These are phyloP conservation scores for Penicillium corylophilum DNA, from an alignment of 2,329 filamentous ascomycete species.

Conservation along the genomic window DNA sequence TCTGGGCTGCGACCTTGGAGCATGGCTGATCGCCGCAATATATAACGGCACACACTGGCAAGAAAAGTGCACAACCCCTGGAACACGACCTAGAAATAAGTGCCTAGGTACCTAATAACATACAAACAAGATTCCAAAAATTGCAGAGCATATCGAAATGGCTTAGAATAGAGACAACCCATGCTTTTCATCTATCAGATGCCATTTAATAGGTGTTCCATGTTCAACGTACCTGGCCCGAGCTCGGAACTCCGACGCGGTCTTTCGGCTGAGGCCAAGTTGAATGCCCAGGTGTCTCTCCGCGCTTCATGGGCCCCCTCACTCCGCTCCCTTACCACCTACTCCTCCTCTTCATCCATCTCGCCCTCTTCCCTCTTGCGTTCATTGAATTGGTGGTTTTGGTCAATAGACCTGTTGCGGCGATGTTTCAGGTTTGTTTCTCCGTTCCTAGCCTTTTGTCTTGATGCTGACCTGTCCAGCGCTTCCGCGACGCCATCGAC, in stretches of 20 bases:
- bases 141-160: no score
- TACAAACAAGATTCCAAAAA: no score
- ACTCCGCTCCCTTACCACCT: slow-evolving; percentile 13
- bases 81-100: no score
- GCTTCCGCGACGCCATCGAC: slow-evolving; percentile 81
- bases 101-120: no score
- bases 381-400: slow-evolving; percentile 16
- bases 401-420: slow-evolving; percentile 21
- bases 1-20: not conserved
- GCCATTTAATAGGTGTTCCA: no score
- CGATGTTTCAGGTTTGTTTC: slow-evolving; percentile 27
- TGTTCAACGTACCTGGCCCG: not conserved
- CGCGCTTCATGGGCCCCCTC: slow-evolving; percentile 14
- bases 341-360: slow-evolving; percentile 7
- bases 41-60: not conserved
- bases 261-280: not conserved
- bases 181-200: no score
- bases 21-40: not conserved
- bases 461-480: slow-evolving; percentile 47
- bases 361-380: slow-evolving; percentile 6
- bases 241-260: not conserved
- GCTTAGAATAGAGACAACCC: no score
- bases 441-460: slow-evolving; percentile 7
- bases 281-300: not conserved
- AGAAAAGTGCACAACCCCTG: no score